Evolutionary conservation across 2,329 filamentous ascomycete genomes (phyloP), one percentile per base, ranked within the genome.

Genomic region (Pochonia chlamydosporia): DNA sequence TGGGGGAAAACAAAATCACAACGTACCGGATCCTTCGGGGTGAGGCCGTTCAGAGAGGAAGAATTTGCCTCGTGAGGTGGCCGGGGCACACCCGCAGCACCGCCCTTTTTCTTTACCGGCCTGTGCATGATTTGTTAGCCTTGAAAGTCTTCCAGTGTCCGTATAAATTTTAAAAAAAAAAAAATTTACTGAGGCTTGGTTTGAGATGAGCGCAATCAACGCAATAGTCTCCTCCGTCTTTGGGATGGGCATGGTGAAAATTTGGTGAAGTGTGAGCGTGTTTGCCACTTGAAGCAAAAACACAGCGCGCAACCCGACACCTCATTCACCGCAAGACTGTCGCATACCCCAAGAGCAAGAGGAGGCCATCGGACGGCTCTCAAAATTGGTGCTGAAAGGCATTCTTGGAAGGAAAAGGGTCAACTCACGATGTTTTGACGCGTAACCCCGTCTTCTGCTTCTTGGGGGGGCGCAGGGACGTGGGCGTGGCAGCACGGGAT

Each of bases 101-200:
- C 79, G 51, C 76, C 75, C 65, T 84, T 85, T 70, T 86, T 89
- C 72, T 91, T 91, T 39, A 69, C 61, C 10, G 87, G 87, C 55
- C 87, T 91, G 62, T 20, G n/a, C 5, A 39, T 20, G 9, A 33
- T n/a, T 13, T 13, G 35, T 39, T 23, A 39, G 35, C 6, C 9
- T n/a, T 16, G 5, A 20, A 18, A 7, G 7, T 20, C 16, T 8
- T 7, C n/a, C n/a, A n/a, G n/a, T n/a, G n/a, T n/a, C n/a, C n/a
- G n/a, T n/a, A n/a, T n/a, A n/a, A n/a, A n/a, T n/a, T n/a, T n/a
- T n/a, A n/a, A n/a, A n/a, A n/a, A n/a, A n/a, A n/a, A n/a, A n/a
- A n/a, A n/a, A n/a, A n/a, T n/a, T 28, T 7, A 8, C 26, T 28
- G 26, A 28, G 26, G 26, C 13, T 28, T 28, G 7, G 26, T 28